These are phyloP conservation scores for Tuber aestivum DNA, from an alignment of 495 filamentous ascomycete species.

Conservation along the genomic window DNA sequence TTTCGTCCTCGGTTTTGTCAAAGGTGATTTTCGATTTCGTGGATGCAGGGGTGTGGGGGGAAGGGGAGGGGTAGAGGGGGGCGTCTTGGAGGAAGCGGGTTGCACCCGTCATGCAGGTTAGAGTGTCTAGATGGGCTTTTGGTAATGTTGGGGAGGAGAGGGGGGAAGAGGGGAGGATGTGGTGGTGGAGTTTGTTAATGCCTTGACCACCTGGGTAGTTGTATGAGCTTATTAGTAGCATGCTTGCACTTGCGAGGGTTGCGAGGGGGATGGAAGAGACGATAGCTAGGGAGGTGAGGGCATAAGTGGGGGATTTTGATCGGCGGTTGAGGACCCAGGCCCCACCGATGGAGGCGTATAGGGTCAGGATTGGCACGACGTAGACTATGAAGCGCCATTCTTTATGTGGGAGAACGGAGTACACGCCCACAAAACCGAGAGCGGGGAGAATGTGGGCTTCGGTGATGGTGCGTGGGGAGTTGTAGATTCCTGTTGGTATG, in stretches of 20 bases:
- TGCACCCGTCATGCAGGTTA: conserved; percentile 89
- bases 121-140: conserved; percentile 71
- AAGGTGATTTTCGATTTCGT: conserved; percentile 43
- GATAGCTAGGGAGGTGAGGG: conserved; percentile 51
- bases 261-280: conserved; percentile 54
- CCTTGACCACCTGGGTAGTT: conserved; percentile 88
- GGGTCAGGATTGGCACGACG: conserved; percentile 71
- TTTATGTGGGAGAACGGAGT: conserved; percentile 86
- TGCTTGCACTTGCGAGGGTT: conserved; percentile 55
- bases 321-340: conserved; percentile 66
- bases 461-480: conserved; percentile 51
- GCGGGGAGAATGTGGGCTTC: conserved; percentile 58
- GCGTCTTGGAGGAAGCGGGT: conserved; percentile 69
- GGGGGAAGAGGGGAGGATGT: conserved; percentile 44
- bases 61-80: conserved; percentile 26
- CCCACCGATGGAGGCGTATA: conserved; percentile 66
- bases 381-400: conserved; percentile 96
- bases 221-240: conserved; percentile 66
- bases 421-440: conserved; percentile 66
- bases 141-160: conserved; percentile 20
- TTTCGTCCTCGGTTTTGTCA: conserved; percentile 61
- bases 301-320: conserved; percentile 51
- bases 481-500: conserved; percentile 52
- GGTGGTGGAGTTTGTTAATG: conserved; percentile 51
- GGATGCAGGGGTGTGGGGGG: conserved; percentile 12